Conservation (phyloP, 2,329 filamentous ascomycete species). For the Aspergillus sergii region DNA sequence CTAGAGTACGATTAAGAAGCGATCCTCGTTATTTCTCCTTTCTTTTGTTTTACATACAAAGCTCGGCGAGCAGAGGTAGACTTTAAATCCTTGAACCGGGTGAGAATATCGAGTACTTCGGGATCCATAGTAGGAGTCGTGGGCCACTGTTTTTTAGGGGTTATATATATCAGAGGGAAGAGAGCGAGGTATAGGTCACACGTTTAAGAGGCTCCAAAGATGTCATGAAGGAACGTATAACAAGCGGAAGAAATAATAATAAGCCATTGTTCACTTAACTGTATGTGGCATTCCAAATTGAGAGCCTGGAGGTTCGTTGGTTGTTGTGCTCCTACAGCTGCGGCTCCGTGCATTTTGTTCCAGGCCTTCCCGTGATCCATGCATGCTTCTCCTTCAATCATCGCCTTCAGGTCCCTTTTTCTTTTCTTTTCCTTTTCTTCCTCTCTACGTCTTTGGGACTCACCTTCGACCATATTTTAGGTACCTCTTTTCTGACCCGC, state of each 20-base stretch:
- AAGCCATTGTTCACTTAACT: neutral
- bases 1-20: neutral
- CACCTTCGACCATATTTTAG: neutral
- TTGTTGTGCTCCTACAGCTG: neutral
- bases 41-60: slow-evolving; percentile 7
- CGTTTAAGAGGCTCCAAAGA: neutral
- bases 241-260: neutral
- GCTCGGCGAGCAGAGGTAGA: slow-evolving; percentile 6
- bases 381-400: slow-evolving; percentile 14
- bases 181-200: neutral
- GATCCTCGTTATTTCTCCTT: neutral
- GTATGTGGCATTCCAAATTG: neutral
- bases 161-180: neutral
- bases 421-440: slow-evolving; percentile 9
- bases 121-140: slow-evolving; percentile 1
- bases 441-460: slow-evolving; percentile 1
- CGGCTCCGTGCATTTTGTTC: slow-evolving; percentile 11
- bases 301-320: neutral
- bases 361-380: slow-evolving; percentile 14
- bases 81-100: slow-evolving; percentile 5
- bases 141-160: neutral
- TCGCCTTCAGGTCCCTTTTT: slow-evolving; percentile 4
- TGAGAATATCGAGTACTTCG: slow-evolving; percentile 4
- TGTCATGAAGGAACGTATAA: neutral
- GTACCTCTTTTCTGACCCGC: neutral